Conservation (phyloP, 108 stramenopile species). For the Cyclotella sp. region DNA sequence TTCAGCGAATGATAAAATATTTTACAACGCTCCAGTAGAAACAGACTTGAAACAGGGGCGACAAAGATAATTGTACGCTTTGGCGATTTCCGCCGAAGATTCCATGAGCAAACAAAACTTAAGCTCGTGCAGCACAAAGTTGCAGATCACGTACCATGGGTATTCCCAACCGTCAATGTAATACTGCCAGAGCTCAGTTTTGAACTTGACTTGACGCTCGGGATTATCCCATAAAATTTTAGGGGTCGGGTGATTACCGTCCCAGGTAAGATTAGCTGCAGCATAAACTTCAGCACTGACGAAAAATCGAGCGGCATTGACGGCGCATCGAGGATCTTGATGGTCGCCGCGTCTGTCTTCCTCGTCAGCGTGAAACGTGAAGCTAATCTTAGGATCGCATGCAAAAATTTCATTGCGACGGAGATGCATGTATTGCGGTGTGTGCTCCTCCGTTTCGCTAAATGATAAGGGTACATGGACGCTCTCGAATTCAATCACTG, state of each 20-base stretch:
- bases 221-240: conserved; percentile 41
- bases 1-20: not conserved
- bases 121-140: conserved; percentile 38
- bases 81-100: conserved; percentile 32
- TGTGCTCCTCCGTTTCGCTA: not conserved
- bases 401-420: not conserved
- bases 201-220: conserved; percentile 39
- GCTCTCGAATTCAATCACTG: conserved; percentile 8
- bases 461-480: not conserved
- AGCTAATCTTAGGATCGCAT: not conserved
- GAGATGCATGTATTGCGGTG: not conserved
- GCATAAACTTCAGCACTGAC: not conserved
- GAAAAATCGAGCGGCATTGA: not conserved
- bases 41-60: conserved; percentile 33
- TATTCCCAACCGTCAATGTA: conserved; percentile 23
- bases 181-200: conserved; percentile 35
- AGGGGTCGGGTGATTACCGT: conserved; percentile 27
- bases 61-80: conserved; percentile 29
- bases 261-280: not conserved
- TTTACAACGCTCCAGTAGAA: conserved; percentile 36
- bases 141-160: conserved; percentile 35
- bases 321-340: not conserved
- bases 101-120: conserved; percentile 43
- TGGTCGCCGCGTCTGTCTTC: not conserved
- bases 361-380: too few relatives aligned